Evolutionary conservation across 2,329 filamentous ascomycete species (phyloP), one percentile per base, ranked within the genome.

Genomic region (Didymella glomerata): DNA sequence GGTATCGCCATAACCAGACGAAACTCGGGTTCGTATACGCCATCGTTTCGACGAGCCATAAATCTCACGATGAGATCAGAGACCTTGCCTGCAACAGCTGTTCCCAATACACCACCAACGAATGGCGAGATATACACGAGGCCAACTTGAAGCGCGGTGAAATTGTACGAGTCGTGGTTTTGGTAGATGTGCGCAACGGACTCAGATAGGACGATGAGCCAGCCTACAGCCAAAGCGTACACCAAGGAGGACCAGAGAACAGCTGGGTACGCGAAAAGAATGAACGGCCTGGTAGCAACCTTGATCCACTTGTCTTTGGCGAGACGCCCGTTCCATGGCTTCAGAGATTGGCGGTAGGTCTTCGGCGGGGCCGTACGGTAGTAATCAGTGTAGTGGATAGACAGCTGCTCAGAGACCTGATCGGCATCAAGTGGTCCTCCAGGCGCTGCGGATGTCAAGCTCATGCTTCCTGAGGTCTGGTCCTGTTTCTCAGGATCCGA

Each of bases 171-270:
- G 0, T 84, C 80, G 0, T 82, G 80, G 54, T 87, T 82, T 36
- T 90, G 86, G 76, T 92, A 98, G 61, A 98, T 90, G 58, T 90
- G 83, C 0, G 92, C 86, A 2, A 98, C 87, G 0, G 90, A 90
- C 77, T 98, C 93, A 0, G 93, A 97, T 1, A 98, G 85, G 42
- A 98, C 93, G 65, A 98, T 97, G 27, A 98, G 84, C 95, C 94
- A 98, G 36, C 94, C 94, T 7, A 98, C 86, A 0, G 93, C 95
- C 68, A 95, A 89, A 0, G 93, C 83, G 74, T 98, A 98, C 4
- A 97, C 87, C 0, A 90, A 82, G 0, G 92, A 82, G 6, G 91
- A 94, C 94, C 93, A 98, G 9, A 97, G 84, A 1, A 98, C 90
- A 0, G 91, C 86, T 0, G 95, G 95, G 71, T 98, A 97, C 1